Evolutionary conservation across 108 stramenopile species (phyloP).

Genomic region (Nannochloropsis gaditana): DNA sequence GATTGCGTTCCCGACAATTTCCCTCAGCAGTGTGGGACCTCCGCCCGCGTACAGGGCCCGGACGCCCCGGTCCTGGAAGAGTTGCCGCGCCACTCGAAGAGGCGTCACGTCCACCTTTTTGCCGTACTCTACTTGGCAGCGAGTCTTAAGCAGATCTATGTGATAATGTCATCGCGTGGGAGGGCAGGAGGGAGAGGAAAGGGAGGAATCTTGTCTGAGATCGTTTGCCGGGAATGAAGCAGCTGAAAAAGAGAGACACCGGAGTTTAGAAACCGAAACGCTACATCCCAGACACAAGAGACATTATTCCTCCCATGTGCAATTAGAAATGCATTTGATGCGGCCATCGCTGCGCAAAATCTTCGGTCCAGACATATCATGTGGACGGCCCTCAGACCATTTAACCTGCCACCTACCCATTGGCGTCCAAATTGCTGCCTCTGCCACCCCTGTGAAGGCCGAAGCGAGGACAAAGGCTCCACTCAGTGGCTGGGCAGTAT

Average conservation of each 20-base stretch:
- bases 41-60: not conserved
- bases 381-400: no score
- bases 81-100: not conserved
- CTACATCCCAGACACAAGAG: no score
- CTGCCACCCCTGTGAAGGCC: slow-evolving; percentile 5
- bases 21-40: not conserved
- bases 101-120: not conserved
- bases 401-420: not conserved
- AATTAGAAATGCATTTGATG: no score
- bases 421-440: slow-evolving; percentile 13
- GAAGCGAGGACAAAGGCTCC: slow-evolving; percentile 8
- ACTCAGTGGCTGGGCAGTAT: slow-evolving; percentile 10
- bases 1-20: not conserved
- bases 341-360: no score
- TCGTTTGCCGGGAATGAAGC: no score
- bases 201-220: not conserved
- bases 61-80: not conserved
- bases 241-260: no score
- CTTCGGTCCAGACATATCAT: no score
- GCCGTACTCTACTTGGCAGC: slow-evolving; percentile 15
- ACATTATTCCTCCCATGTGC: no score
- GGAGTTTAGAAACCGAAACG: no score
- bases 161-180: not conserved
- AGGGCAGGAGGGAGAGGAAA: slow-evolving; percentile 14
- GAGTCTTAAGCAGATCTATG: not conserved